These are phyloP conservation scores for Jacaranda mimosifolia DNA, from an alignment of 257 asterid genomes.

Conservation along the genomic window DNA sequence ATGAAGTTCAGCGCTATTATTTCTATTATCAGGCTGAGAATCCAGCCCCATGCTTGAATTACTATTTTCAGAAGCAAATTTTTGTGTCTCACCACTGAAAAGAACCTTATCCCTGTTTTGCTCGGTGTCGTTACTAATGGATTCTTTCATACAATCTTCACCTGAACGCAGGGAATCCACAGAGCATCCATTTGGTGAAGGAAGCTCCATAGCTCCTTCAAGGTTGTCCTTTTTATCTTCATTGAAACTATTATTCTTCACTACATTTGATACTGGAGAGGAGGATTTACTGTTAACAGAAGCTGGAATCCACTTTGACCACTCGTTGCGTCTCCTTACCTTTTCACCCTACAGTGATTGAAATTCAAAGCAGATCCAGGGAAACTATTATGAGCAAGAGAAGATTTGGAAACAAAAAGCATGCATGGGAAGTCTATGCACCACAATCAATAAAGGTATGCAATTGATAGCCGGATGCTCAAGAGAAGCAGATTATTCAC, in stretches of 20 bases:
- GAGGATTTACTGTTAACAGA: constrained; percentile 46
- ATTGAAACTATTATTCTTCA: constrained; percentile 42
- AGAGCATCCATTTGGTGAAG: constrained; percentile 43
- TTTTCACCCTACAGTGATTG: constrained; percentile 62
- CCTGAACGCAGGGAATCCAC: constrained; percentile 39
- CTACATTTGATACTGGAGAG: constrained; percentile 38
- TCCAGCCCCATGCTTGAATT: constrained; percentile 33
- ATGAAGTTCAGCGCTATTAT: constrained; percentile 32
- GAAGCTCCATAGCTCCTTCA: constrained; percentile 40
- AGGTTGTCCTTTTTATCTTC: constrained; percentile 42
- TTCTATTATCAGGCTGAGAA: constrained; percentile 33
- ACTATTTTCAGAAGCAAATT: constrained; percentile 28
- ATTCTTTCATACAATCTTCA: constrained; percentile 34
- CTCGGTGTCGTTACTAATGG: constrained; percentile 38
- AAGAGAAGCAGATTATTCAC: constrained; percentile 44
- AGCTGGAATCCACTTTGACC: constrained; percentile 75
- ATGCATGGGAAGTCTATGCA: constrained; percentile 11
- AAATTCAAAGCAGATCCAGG: constrained; percentile 31
- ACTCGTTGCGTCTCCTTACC: constrained; percentile 79
- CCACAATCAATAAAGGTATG: constrained; percentile 24
- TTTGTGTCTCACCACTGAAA: constrained; percentile 38
- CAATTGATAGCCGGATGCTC: constrained; percentile 2
- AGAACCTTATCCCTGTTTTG: constrained; percentile 38
- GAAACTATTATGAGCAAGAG: constrained; percentile 24
- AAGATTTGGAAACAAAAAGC: not conserved